phyloP scores from a whole-genome alignment of 352 stramenopile species.

The Globisporangium lucens region DNA sequence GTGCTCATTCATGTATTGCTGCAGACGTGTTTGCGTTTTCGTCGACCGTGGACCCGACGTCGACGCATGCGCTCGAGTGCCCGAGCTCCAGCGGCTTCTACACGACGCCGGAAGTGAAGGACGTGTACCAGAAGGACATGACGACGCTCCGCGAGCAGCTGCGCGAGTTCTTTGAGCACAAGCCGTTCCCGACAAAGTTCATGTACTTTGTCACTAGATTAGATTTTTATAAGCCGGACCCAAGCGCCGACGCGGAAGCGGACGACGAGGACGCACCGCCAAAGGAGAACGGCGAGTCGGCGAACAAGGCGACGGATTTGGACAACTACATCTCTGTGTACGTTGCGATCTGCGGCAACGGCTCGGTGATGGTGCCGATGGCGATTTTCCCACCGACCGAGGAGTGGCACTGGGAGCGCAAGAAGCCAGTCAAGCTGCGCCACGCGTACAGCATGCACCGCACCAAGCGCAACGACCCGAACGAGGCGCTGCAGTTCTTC shows the following conservation, averaged over 20 bases:
- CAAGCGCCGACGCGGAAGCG: slow-evolving; percentile 33
- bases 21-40: slow-evolving; percentile 65
- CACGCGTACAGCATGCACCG: slow-evolving; percentile 81
- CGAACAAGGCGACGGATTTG: slow-evolving; percentile 23
- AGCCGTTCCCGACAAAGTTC: slow-evolving; percentile 80
- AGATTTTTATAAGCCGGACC: slow-evolving; percentile 70
- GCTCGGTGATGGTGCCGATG: slow-evolving; percentile 85
- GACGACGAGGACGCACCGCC: slow-evolving; percentile 24
- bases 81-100: slow-evolving; percentile 67
- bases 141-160: slow-evolving; percentile 57
- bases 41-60: slow-evolving; percentile 54
- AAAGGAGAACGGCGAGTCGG: slow-evolving; percentile 12
- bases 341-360: slow-evolving; percentile 83
- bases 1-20: background rate
- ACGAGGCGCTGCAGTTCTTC: slow-evolving; percentile 81
- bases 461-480: slow-evolving; percentile 63
- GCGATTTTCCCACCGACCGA: slow-evolving; percentile 79
- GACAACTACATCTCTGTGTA: slow-evolving; percentile 79
- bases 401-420: slow-evolving; percentile 81
- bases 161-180: slow-evolving; percentile 77
- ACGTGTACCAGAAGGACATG: slow-evolving; percentile 70
- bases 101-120: slow-evolving; percentile 59
- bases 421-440: slow-evolving; percentile 80
- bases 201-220: slow-evolving; percentile 85
- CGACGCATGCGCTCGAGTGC: slow-evolving; percentile 56